Evolutionary conservation across 345 rosid species (phyloP), one percentile per base, ranked within the genome.

Genomic region (Linum trigynum): DNA sequence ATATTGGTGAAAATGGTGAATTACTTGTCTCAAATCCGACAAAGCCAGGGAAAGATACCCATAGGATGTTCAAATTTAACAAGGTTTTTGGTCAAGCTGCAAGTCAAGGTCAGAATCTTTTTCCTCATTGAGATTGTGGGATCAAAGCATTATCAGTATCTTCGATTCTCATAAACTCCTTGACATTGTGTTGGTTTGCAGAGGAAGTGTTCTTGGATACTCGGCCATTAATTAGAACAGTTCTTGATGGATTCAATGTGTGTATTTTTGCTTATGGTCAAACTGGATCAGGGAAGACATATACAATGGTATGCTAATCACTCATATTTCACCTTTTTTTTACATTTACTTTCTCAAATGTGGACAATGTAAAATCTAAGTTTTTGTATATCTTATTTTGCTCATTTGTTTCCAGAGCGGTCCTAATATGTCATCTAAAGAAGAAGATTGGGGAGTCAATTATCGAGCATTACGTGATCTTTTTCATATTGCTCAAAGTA

Each of bases 271-370:
- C 99, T 14, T 94, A 94, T 80, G 99, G 99, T 45, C 99, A 94
- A 83, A 94, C 97, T n/a, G 99, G 99, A 7, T 94, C 99, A 8
- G 99, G 99, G 56, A 94, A 94, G 83, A 94, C 99, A 57, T 94
- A 90, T 67, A 94, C 99, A 38, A 94, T 94, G 99, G 99, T 90
- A 72, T 36, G 74, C 9, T 41, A 57, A 57, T 62, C 55, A 23
- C 60, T 59, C 59, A 58, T 57, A 41, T 70, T 37, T 64, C 57
- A 65, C 39, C 58, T 57, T 65, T 16, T 7, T 50, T 68, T 45
- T 65, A 35, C 55, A 16, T 62, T 23, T 38, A 2, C 41, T 17
- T 57, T 39, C 70, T 63, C 43, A 48, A 48, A 48, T 48, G 53
- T 48, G 3, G 9, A 9, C 53, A 48, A 48, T 9, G 53, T 48